Base-by-base conservation (phyloP, 805 yeast species). In the Komagataella ulmi region DNA sequence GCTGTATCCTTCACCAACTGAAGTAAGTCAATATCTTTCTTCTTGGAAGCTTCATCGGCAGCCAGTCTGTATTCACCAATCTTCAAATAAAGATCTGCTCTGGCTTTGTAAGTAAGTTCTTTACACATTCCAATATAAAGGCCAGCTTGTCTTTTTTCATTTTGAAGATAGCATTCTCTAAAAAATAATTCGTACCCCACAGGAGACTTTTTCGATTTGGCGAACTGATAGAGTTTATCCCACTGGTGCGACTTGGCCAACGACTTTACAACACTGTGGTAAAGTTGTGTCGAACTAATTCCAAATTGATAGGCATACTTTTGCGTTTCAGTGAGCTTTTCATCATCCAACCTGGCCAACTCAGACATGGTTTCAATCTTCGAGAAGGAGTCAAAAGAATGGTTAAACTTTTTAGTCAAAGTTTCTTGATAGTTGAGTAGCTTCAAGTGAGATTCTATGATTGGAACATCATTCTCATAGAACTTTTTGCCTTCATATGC, bases 161-260 rank as follows among this genome's bases (percentile, higher is more conserved):
- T 85, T 3, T 74, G 69, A 51, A 70, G 71, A 45, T 76, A 58
- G 44, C 83, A 73, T 44, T 77, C 75, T 14, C 74, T 68, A 52
- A 72, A 85, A 56, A 88, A 81, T 0, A 84, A 81, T 54, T 72
- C 74, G 54, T 82, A 83, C 0, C 91, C 89, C 46, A 88, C 85
- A 0, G 87, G 85, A 0, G 93, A 79, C 54, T 78, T 82, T 47
- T 69, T 71, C 1, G 65, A 61, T 2, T 67, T 70, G 0, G 81
- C 76, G 58, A 80, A 75, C 30, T 76, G 74, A 56, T 72, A 74
- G 30, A 87, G 61, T 44, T 76, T 79, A 17, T 77, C 80, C 67
- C 79, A 83, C 46, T 77, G 76, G 6, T 76, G 71, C 2, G 71
- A 58, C 4, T 69, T 63, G 0, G 79, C 69, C 36, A 76, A 68